Conservation (phyloP, 345 rosid species). For the Salix exigua region DNA sequence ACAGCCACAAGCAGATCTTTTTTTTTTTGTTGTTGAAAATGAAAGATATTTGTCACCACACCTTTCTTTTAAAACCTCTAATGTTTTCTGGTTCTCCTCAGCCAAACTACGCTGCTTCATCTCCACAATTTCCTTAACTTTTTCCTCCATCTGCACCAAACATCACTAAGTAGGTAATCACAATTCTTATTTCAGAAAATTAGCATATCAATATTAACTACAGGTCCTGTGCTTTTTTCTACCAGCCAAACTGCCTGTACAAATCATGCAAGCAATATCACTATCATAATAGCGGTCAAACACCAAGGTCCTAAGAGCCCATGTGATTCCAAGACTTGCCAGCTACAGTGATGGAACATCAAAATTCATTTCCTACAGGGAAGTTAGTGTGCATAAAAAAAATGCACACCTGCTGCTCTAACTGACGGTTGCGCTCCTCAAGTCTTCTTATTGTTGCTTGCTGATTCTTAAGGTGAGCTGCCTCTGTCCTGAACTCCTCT, state of each 20-base stretch:
- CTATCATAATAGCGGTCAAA: not conserved
- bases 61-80: slow-evolving; percentile 92
- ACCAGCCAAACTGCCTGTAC: not conserved
- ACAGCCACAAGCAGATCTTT: not conserved
- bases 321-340: not conserved
- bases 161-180: not conserved
- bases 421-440: slow-evolving; percentile 94
- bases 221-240: not conserved
- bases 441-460: slow-evolving; percentile 98
- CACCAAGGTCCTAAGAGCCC: not conserved
- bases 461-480: slow-evolving; percentile 93
- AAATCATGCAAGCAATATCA: not conserved
- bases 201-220: not conserved
- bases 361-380: not conserved
- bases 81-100: slow-evolving; percentile 95
- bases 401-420: slow-evolving; percentile 83
- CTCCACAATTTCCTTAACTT: slow-evolving; percentile 96
- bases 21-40: not conserved
- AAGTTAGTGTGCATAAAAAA: not conserved
- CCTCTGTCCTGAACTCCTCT: slow-evolving; percentile 92
- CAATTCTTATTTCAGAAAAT: not conserved
- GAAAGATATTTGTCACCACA: slow-evolving; percentile 10
- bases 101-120: slow-evolving; percentile 92
- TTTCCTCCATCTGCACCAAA: slow-evolving; percentile 86
- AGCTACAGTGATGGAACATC: not conserved